phyloP scores from a whole-genome alignment of 495 filamentous ascomycete genomes.

The Penicillium manginii region DNA sequence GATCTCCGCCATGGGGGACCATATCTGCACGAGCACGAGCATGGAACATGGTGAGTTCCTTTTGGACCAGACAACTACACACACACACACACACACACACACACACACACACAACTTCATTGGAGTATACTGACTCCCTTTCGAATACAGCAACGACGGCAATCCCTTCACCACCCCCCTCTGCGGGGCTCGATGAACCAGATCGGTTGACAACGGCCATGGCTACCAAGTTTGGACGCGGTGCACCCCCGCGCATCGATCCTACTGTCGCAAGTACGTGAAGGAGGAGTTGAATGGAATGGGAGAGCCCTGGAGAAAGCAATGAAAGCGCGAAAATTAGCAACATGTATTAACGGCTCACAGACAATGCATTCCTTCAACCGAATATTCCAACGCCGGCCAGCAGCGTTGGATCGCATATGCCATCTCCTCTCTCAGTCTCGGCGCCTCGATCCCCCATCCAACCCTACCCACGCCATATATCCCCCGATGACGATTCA shows the following conservation, averaged over 20 bases:
- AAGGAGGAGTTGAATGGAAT: neutral
- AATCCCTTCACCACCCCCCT: slow-evolving; percentile 44
- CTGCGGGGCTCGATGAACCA: slow-evolving; percentile 29
- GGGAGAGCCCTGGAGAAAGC: too few species aligned
- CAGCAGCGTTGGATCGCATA: slow-evolving; percentile 60
- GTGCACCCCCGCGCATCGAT: slow-evolving; percentile 57
- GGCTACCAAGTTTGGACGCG: slow-evolving; percentile 29
- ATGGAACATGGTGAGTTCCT: slow-evolving; percentile 14
- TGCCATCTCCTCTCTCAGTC: slow-evolving; percentile 59
- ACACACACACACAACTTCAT: neutral
- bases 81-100: neutral
- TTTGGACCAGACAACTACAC: neutral
- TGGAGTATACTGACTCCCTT: slow-evolving; percentile 17
- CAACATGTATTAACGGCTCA: slow-evolving; percentile 15
- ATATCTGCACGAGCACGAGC: slow-evolving; percentile 66
- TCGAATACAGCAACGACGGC: slow-evolving; percentile 21
- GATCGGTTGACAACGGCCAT: slow-evolving; percentile 25
- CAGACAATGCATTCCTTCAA: slow-evolving; percentile 65
- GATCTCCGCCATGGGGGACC: slow-evolving; percentile 91
- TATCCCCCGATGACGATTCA: slow-evolving; percentile 38
- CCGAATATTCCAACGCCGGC: slow-evolving; percentile 62
- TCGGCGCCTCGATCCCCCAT: slow-evolving; percentile 46
- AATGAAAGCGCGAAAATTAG: neutral
- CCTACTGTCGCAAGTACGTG: slow-evolving; percentile 58
- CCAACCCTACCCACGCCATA: slow-evolving; percentile 44